Evolutionary conservation across 202 grass and related monocot species (phyloP).

Genomic region (Carex arenaria): DNA sequence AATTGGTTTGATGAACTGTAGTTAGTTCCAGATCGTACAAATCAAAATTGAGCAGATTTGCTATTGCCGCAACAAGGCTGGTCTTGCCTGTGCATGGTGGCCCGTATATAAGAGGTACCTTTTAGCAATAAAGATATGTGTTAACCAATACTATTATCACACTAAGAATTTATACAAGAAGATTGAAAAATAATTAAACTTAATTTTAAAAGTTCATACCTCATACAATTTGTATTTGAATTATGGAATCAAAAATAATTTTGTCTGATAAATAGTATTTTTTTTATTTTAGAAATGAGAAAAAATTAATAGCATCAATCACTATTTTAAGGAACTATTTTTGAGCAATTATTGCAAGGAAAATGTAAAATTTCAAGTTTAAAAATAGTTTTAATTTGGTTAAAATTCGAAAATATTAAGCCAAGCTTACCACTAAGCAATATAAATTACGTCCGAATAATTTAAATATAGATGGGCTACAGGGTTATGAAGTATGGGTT

Average conservation of each 20-base stretch:
- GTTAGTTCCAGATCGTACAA: conserved; percentile 84
- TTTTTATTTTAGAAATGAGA: background rate
- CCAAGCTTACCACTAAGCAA: background rate
- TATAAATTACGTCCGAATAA: background rate
- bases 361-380: background rate
- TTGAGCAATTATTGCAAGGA: background rate
- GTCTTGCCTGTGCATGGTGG: conserved; percentile 89
- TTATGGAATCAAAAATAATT: background rate
- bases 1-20: conserved; percentile 52
- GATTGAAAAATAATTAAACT: background rate
- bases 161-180: background rate
- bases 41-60: conserved; percentile 88
- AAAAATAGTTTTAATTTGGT: background rate
- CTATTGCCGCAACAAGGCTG: conserved; percentile 76
- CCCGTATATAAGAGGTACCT: conserved; percentile 64
- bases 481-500: no score
- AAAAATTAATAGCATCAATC: background rate
- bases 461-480: background rate
- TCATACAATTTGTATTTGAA: background rate
- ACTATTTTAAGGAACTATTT: background rate
- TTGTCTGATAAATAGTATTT: background rate
- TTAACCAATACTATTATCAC: background rate
- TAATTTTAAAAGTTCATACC: background rate
- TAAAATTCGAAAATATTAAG: background rate
- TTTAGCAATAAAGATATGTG: background rate